Percentiles rank a stretch among this genome's conserved stretches.
phyloP scores from a whole-genome alignment of 73 alveolate species.

The Diophrys appendiculata region DNA sequence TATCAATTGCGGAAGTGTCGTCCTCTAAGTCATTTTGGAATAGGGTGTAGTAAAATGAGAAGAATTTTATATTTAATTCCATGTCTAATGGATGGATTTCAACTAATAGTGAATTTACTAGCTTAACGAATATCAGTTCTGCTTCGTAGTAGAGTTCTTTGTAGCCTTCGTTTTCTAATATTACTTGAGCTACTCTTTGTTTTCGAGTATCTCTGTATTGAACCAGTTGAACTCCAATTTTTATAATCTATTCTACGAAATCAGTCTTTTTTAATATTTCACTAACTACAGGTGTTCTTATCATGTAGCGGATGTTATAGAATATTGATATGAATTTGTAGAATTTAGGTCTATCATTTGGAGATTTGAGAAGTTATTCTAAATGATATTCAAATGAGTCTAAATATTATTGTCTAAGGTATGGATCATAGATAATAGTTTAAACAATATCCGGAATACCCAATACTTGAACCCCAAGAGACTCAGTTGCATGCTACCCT shows the following conservation, averaged over 20 bases:
- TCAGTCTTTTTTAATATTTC: neutral
- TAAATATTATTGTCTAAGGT: neutral
- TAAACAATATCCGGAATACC: constrained; percentile 52
- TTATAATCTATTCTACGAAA: neutral
- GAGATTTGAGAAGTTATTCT: neutral
- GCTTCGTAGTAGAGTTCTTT: neutral
- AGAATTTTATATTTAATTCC: neutral
- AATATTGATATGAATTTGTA: neutral
- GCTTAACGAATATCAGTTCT: neutral
- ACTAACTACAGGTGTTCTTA: neutral
- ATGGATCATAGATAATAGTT: constrained; percentile 9
- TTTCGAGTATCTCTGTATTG: neutral
- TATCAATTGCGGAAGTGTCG: neutral
- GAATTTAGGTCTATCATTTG: neutral
- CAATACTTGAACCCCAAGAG: constrained; percentile 56
- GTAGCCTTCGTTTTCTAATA: neutral
- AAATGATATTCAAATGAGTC: neutral
- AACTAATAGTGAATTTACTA: too few relatives aligned
- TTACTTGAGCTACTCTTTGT: neutral
- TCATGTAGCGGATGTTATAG: neutral
- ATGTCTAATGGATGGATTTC: neutral
- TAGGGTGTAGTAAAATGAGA: neutral
- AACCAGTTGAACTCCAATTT: neutral
- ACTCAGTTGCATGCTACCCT: neutral
- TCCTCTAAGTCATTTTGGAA: constrained; percentile 2